These are phyloP conservation scores for Diaporthe ilicicola DNA, from an alignment of 2,329 filamentous ascomycete genomes.

Conservation along the genomic window DNA sequence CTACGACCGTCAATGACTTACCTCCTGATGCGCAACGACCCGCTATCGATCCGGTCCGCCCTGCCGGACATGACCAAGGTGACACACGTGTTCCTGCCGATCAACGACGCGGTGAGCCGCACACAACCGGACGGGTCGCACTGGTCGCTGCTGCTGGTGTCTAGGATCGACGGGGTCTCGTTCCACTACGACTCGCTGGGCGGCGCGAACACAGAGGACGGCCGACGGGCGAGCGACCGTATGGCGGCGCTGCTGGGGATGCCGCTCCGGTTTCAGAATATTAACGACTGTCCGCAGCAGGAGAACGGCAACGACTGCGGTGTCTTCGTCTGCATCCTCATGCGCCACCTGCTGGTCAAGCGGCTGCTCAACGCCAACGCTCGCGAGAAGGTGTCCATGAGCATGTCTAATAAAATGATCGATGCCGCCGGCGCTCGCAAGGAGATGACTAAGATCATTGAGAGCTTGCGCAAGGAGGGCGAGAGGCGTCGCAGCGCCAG, in stretches of 20 bases:
- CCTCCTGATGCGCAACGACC: constrained; percentile 79
- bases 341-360: constrained; percentile 92
- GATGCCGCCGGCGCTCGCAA: constrained; percentile 83
- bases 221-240: constrained; percentile 72
- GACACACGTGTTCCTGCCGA: constrained; percentile 93
- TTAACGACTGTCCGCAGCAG: constrained; percentile 88
- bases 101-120: constrained; percentile 87
- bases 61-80: constrained; percentile 82
- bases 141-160: constrained; percentile 93
- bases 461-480: constrained; percentile 85
- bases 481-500: constrained; percentile 70
- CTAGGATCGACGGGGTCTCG: constrained; percentile 85
- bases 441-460: constrained; percentile 91
- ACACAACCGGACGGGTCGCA: constrained; percentile 87
- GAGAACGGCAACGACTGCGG: constrained; percentile 94
- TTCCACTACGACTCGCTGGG: constrained; percentile 96
- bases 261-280: constrained; percentile 77
- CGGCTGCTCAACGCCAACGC: constrained; percentile 81
- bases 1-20: constrained; percentile 93
- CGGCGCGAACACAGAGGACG: constrained; percentile 79
- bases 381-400: constrained; percentile 92
- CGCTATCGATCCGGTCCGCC: constrained; percentile 66
- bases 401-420: constrained; percentile 83
- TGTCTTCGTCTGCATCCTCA: constrained; percentile 93
- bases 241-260: constrained; percentile 74